Conservation (phyloP, 768 basidiomycete species). For the Paxillus ammoniavirescens region DNA sequence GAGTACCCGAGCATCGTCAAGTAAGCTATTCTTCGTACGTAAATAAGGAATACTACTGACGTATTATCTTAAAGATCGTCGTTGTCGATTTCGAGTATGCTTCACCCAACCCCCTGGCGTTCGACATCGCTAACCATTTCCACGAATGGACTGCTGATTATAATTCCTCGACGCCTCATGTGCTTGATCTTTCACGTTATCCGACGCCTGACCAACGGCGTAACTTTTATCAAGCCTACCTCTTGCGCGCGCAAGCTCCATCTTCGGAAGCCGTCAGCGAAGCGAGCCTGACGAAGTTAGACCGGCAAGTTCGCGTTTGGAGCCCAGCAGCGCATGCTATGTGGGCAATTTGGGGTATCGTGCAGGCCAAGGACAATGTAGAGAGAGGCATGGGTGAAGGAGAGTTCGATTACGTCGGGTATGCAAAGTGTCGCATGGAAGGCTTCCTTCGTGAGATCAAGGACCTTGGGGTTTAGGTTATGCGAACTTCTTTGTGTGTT, state of each 20-base stretch:
- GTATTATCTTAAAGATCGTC: slow-evolving; percentile 61
- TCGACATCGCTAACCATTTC: slow-evolving; percentile 96
- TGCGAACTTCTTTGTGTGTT: slow-evolving; percentile 1
- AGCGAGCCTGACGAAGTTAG: slow-evolving; percentile 55
- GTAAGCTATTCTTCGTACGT: slow-evolving; percentile 38
- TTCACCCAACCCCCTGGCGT: slow-evolving; percentile 86
- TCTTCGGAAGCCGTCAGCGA: slow-evolving; percentile 29
- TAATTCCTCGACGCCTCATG: slow-evolving; percentile 64
- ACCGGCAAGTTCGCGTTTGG: slow-evolving; percentile 83
- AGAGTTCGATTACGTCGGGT: slow-evolving; percentile 90
- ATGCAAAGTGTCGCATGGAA: slow-evolving; percentile 68
- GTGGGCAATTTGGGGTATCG: slow-evolving; percentile 95
- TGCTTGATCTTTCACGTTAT: slow-evolving; percentile 63
- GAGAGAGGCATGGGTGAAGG: slow-evolving; percentile 54
- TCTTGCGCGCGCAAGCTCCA: slow-evolving; percentile 47
- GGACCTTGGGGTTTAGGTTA: slow-evolving; percentile 37
- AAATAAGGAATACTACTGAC: slow-evolving; percentile 11
- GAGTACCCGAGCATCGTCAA: slow-evolving; percentile 73
- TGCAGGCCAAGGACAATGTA: slow-evolving; percentile 81
- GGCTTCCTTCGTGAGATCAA: slow-evolving; percentile 58
- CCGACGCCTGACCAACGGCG: slow-evolving; percentile 70
- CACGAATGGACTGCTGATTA: slow-evolving; percentile 97
- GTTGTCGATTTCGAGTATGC: slow-evolving; percentile 99
- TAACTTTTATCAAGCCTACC: slow-evolving; percentile 86
- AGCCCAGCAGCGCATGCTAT: slow-evolving; percentile 86